Percentiles rank a stretch among this genome's conserved stretches.
Evolutionary conservation across 129 eudicot species (phyloP).

Genomic region (Centella asiatica): DNA sequence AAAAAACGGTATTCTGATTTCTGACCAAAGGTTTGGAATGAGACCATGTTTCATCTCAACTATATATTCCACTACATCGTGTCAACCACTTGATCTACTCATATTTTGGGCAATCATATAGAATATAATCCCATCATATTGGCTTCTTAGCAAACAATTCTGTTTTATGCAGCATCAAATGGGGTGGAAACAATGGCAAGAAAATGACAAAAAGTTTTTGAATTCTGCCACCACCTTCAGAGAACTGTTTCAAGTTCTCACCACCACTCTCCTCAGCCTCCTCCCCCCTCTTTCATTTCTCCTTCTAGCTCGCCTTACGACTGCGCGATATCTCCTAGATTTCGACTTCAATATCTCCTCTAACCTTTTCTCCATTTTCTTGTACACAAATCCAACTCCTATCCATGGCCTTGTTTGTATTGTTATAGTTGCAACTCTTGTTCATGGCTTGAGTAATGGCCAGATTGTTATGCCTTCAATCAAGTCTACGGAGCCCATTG

Average conservation of each 20-base stretch:
- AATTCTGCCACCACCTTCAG: constrained; percentile 2
- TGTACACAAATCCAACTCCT: constrained; percentile 40
- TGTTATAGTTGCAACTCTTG: constrained; percentile 37
- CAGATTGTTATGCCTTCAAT: constrained; percentile 11
- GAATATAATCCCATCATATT: background rate
- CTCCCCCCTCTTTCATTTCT: constrained; percentile 87
- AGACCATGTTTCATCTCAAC: constrained; percentile 9
- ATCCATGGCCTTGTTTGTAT: constrained; percentile 45
- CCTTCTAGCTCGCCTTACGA: constrained; percentile 66
- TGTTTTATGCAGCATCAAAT: constrained; percentile 5
- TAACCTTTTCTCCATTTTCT: constrained; percentile 31
- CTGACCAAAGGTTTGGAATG: constrained; percentile 8
- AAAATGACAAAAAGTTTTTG: constrained; percentile 4
- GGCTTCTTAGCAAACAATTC: constrained; percentile 3
- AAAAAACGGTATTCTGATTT: too few species aligned
- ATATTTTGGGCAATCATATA: constrained; percentile 8
- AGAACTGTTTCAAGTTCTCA: constrained; percentile 37
- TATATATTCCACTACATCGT: constrained; percentile 28
- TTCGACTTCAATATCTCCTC: constrained; percentile 18
- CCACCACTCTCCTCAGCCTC: constrained; percentile 66
- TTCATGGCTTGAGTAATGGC: constrained; percentile 29
- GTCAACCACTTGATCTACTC: constrained; percentile 36
- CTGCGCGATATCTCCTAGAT: constrained; percentile 49
- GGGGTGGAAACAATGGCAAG: constrained; percentile 10
- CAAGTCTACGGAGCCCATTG: constrained; percentile 14